Evolutionary conservation across 345 rosid genomes (phyloP).

Genomic region (Eucalyptus pumila): DNA sequence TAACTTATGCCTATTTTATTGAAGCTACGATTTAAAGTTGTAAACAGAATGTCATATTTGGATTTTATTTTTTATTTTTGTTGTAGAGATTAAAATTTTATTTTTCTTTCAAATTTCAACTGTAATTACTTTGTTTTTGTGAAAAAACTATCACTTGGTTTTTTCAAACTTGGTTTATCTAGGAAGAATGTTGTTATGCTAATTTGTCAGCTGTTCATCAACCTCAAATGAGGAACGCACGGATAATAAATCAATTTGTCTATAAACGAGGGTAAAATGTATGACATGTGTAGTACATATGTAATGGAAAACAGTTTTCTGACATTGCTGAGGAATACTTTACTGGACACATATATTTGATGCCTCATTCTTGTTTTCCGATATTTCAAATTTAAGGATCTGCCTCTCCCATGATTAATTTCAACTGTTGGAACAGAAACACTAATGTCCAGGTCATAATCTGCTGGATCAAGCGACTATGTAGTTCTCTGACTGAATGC

Average conservation of each 20-base stretch:
- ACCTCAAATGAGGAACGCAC: background rate
- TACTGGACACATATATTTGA: background rate
- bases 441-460: background rate
- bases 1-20: background rate
- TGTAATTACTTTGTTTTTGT: background rate
- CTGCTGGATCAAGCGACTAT: background rate
- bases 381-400: background rate
- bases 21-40: background rate
- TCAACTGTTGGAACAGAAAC: background rate
- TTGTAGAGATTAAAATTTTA: background rate
- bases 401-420: background rate
- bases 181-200: too few relatives aligned
- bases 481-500: background rate
- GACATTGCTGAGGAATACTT: background rate
- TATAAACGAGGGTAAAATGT: background rate
- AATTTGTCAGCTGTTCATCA: too few relatives aligned
- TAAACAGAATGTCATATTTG: background rate
- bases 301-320: background rate
- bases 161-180: too few relatives aligned
- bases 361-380: background rate
- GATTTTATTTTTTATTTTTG: background rate
- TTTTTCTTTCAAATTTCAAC: background rate
- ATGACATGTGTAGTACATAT: background rate
- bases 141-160: background rate
- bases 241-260: background rate